These are phyloP conservation scores for Rosa multiflora DNA, from an alignment of 306 rosid genomes.

Conservation along the genomic window DNA sequence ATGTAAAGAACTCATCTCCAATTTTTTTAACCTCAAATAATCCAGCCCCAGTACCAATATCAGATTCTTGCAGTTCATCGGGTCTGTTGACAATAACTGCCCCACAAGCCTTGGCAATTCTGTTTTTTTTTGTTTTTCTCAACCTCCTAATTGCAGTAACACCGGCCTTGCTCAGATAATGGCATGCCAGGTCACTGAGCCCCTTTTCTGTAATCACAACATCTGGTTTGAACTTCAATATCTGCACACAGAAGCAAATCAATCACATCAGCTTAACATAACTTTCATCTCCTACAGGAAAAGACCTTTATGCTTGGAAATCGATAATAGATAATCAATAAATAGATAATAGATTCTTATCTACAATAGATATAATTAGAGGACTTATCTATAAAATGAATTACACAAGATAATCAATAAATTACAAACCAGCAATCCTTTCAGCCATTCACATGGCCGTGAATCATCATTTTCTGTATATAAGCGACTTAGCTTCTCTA, in stretches of 20 bases:
- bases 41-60: slow-evolving; percentile 94
- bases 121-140: slow-evolving; percentile 83
- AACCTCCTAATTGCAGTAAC: slow-evolving; percentile 89
- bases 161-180: slow-evolving; percentile 82
- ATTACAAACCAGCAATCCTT: too few species aligned
- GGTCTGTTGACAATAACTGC: slow-evolving; percentile 95
- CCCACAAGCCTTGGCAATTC: slow-evolving; percentile 94
- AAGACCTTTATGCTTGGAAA: neutral
- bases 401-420: too few species aligned
- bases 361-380: too few species aligned
- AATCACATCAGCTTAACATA: neutral
- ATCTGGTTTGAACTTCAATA: slow-evolving; percentile 87
- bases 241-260: slow-evolving; percentile 61
- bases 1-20: slow-evolving; percentile 83
- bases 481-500: too few species aligned
- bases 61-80: slow-evolving; percentile 92
- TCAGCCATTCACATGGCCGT: too few species aligned
- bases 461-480: too few species aligned
- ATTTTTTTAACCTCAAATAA: slow-evolving; percentile 90
- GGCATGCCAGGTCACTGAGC: slow-evolving; percentile 95
- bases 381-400: too few species aligned
- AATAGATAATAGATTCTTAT: too few species aligned
- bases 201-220: slow-evolving; percentile 93
- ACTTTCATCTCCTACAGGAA: neutral
- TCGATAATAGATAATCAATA: neutral